phyloP scores from a whole-genome alignment of 2,329 filamentous ascomycete genomes.

The Fusarium brachygibbosum region DNA sequence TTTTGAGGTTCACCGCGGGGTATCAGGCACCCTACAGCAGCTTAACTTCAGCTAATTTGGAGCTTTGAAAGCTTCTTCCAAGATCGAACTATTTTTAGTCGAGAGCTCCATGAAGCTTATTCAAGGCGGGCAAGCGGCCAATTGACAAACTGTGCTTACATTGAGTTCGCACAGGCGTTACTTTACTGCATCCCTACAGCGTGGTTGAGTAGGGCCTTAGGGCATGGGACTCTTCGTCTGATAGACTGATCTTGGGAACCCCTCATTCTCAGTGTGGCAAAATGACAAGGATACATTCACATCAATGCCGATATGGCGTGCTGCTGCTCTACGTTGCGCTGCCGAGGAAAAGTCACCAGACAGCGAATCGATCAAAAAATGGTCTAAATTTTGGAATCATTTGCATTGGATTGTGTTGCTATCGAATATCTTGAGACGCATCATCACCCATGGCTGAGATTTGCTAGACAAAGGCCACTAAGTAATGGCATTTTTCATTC shows the following conservation, averaged over 20 bases:
- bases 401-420: conserved; percentile 38
- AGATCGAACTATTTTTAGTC: conserved; percentile 6
- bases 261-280: conserved; percentile 11
- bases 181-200: not conserved
- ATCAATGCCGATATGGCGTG: not conserved
- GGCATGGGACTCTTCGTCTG: conserved; percentile 14
- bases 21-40: conserved; percentile 29
- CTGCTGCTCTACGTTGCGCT: conserved; percentile 6
- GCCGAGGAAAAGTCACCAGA: not conserved
- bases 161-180: not conserved
- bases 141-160: not conserved
- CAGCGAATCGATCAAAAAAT: not conserved
- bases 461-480: not conserved
- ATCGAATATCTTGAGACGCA: conserved; percentile 20
- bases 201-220: conserved; percentile 7
- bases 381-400: not conserved
- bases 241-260: conserved; percentile 17
- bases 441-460: conserved; percentile 6
- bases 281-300: conserved; percentile 16
- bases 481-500: conserved; percentile 2
- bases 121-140: not conserved
- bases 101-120: not conserved
- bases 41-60: conserved; percentile 8
- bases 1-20: conserved; percentile 45
- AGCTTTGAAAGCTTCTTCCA: conserved; percentile 14